Percentiles rank a stretch among this genome's conserved stretches.
Conservation (phyloP, 1,284 basidiomycete species). For the Flammula alnicola region DNA sequence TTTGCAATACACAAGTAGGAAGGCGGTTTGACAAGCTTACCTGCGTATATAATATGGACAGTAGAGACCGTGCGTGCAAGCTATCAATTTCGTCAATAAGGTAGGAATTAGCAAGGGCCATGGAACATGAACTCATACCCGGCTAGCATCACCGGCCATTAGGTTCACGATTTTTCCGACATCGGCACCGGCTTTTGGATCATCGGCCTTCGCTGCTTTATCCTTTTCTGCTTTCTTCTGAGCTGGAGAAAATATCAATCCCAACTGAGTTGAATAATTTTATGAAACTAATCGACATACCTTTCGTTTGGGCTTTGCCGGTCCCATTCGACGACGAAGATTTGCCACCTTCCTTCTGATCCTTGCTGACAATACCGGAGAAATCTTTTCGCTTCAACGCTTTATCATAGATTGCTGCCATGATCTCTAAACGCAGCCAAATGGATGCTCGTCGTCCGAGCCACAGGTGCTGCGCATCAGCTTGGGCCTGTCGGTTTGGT, state of each 20-base stretch:
- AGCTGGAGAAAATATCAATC: too few relatives aligned
- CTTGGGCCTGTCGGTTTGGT: slow-evolving; percentile 47
- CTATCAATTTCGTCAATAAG: slow-evolving; percentile 25
- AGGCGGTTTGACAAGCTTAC: slow-evolving; percentile 38
- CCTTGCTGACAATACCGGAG: slow-evolving; percentile 72
- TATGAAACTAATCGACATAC: too few relatives aligned
- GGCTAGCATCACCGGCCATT: slow-evolving; percentile 74
- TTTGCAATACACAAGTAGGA: not conserved
- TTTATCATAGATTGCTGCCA: slow-evolving; percentile 89
- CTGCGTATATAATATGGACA: slow-evolving; percentile 68
- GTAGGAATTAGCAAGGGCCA: not conserved
- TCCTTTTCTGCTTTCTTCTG: slow-evolving; percentile 43
- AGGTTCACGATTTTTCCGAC: slow-evolving; percentile 81
- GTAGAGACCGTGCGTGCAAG: slow-evolving; percentile 54
- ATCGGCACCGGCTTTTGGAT: slow-evolving; percentile 72
- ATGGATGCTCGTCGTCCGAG: slow-evolving; percentile 73
- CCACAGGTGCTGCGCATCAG: slow-evolving; percentile 82
- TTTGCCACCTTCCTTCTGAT: slow-evolving; percentile 36
- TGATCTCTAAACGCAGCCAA: slow-evolving; percentile 74
- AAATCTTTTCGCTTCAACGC: slow-evolving; percentile 86
- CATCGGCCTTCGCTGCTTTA: slow-evolving; percentile 50
- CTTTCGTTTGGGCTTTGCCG: slow-evolving; percentile 39
- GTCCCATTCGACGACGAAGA: slow-evolving; percentile 16
- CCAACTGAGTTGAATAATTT: too few relatives aligned
- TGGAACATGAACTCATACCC: slow-evolving; percentile 34